Conservation (phyloP, 306 rosid genomes). For the Vicia villosa region DNA sequence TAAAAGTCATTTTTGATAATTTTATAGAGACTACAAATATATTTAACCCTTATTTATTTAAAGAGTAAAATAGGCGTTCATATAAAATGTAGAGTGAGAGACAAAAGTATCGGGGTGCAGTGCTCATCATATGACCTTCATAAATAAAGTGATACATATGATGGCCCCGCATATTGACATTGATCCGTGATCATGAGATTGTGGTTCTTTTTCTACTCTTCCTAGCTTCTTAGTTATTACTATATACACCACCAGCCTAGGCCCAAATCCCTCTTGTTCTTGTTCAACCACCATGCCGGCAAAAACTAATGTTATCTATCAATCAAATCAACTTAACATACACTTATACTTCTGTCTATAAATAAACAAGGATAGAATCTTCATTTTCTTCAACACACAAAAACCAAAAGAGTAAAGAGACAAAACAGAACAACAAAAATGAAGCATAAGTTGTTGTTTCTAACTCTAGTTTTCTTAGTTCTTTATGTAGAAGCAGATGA, state of each 20-base stretch:
- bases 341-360: background rate
- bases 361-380: background rate
- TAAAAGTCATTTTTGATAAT: too few relatives aligned
- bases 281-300: slow-evolving; percentile 3
- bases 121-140: background rate
- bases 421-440: slow-evolving; percentile 23
- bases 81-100: too few relatives aligned
- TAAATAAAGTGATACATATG: background rate
- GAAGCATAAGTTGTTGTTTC: slow-evolving; percentile 38
- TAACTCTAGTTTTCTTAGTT: slow-evolving; percentile 40
- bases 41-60: too few relatives aligned
- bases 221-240: background rate
- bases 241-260: background rate
- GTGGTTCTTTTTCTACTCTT: background rate
- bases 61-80: too few relatives aligned
- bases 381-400: background rate
- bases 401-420: background rate
- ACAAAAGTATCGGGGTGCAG: too few relatives aligned
- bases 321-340: background rate
- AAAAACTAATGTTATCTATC: background rate
- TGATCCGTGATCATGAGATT: slow-evolving; percentile 20
- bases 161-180: background rate
- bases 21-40: too few relatives aligned
- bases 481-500: slow-evolving; percentile 50
- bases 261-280: background rate